Percentiles rank a stretch among this genome's conserved stretches.
These are phyloP conservation scores for Seminavis robusta DNA, from an alignment of 108 stramenopile species.

Conservation along the genomic window DNA sequence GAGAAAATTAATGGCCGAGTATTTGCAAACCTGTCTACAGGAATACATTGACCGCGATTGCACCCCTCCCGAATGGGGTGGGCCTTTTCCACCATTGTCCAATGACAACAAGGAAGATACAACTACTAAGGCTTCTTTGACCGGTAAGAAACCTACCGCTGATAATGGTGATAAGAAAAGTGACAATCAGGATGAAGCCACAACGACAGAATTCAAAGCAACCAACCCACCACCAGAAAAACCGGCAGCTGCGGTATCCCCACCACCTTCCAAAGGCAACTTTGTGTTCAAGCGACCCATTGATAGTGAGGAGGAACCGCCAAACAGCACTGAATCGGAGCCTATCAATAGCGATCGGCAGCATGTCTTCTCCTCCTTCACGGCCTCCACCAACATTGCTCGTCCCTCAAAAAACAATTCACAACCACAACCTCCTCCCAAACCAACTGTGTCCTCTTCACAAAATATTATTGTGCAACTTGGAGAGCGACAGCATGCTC, in stretches of 20 bases:
- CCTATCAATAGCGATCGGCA: background rate
- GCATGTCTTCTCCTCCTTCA: background rate
- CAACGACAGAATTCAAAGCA: constrained; percentile 3
- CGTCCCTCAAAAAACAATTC: background rate
- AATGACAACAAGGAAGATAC: constrained; percentile 12
- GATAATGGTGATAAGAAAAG: background rate
- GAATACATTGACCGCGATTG: constrained; percentile 69
- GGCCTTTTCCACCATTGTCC: constrained; percentile 36
- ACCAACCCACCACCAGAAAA: constrained; percentile 4
- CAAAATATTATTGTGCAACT: constrained; percentile 36
- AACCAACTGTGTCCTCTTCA: constrained; percentile 11
- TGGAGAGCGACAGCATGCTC: constrained; percentile 64
- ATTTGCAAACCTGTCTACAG: constrained; percentile 62
- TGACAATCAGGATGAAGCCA: background rate
- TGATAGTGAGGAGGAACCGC: no score
- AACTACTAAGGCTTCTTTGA: background rate
- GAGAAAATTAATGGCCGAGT: constrained; percentile 58
- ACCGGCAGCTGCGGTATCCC: background rate
- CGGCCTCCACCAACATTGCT: background rate
- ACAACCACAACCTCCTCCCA: background rate
- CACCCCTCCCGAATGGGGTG: constrained; percentile 58
- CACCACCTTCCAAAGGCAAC: no score
- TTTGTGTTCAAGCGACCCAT: no score
- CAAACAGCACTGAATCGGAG: no score
- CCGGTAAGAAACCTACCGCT: background rate